Percentiles rank a stretch among this genome's conserved stretches.
Evolutionary conservation across 78 protist species (phyloP).

Genomic region (Pigoraptor vietnamica): DNA sequence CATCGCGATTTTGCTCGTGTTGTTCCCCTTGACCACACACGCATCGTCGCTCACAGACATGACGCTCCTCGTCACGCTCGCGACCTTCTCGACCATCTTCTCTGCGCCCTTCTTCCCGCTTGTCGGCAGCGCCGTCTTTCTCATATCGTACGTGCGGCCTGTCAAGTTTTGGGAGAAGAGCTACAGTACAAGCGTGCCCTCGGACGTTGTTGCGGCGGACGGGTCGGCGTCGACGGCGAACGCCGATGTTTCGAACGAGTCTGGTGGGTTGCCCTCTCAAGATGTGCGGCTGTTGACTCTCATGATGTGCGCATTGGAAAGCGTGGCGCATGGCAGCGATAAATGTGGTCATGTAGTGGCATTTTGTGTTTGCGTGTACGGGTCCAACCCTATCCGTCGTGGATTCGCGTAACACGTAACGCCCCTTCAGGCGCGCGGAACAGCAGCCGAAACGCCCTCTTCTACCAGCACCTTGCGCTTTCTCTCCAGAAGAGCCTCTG

Average conservation of each 20-base stretch:
- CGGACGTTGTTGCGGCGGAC: no score
- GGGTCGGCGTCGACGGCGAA: no score
- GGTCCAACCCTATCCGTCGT: background rate
- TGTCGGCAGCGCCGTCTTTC: conserved; percentile 1
- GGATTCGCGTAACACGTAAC: background rate
- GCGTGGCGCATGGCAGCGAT: no score
- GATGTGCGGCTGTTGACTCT: no score
- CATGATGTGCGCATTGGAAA: no score
- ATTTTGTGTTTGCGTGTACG: no score
- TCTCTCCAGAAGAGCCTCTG: background rate
- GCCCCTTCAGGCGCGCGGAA: no score
- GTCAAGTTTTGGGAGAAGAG: conserved; percentile 16
- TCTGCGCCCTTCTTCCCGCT: conserved; percentile 21
- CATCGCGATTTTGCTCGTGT: no score
- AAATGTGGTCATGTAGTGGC: no score
- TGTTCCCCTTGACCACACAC: background rate
- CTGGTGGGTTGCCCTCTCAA: no score
- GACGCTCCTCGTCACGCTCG: background rate
- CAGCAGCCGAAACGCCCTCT: background rate
- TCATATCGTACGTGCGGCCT: conserved; percentile 14
- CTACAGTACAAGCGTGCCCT: no score
- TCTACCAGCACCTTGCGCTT: background rate
- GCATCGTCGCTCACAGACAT: background rate
- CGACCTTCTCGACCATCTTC: background rate
- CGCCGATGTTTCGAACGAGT: no score